These are phyloP conservation scores for Candida oleophila DNA, from an alignment of 805 yeast genomes.

Conservation along the genomic window DNA sequence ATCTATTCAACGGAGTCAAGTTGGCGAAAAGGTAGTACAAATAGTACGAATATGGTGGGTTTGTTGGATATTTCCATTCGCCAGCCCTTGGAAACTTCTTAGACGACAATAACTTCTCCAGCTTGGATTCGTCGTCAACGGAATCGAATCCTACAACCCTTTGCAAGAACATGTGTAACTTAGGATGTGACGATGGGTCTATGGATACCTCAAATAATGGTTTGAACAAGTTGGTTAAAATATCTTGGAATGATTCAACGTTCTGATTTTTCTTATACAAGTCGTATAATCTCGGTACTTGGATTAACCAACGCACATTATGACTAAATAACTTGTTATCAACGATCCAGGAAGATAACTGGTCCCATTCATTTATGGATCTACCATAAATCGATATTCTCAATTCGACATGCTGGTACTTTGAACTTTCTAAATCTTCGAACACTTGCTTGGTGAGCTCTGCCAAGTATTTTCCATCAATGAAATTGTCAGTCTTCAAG, in stretches of 20 bases:
- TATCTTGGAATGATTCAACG: constrained; percentile 70
- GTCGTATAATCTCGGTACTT: constrained; percentile 91
- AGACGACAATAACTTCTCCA: constrained; percentile 72
- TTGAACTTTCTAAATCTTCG: constrained; percentile 90
- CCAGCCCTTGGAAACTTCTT: constrained; percentile 84
- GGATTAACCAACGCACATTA: constrained; percentile 96
- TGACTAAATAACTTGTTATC: constrained; percentile 90
- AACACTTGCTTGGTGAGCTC: constrained; percentile 93
- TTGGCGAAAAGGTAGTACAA: constrained; percentile 86
- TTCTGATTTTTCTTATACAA: constrained; percentile 76
- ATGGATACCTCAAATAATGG: constrained; percentile 90
- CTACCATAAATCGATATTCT: constrained; percentile 95
- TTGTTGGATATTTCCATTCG: constrained; percentile 71
- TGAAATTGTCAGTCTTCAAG: constrained; percentile 90
- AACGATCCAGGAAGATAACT: constrained; percentile 90
- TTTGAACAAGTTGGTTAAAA: constrained; percentile 73
- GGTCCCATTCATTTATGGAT: constrained; percentile 89
- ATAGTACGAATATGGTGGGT: constrained; percentile 98
- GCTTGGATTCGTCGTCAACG: constrained; percentile 96
- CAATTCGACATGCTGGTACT: constrained; percentile 96
- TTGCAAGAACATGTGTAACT: constrained; percentile 81
- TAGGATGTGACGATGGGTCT: constrained; percentile 87
- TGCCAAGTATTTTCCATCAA: constrained; percentile 85
- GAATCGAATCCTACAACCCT: constrained; percentile 97
- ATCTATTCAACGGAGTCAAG: constrained; percentile 79